Conservation (phyloP, 495 filamentous ascomycete species). For the Penicillium dipodomyicola region DNA sequence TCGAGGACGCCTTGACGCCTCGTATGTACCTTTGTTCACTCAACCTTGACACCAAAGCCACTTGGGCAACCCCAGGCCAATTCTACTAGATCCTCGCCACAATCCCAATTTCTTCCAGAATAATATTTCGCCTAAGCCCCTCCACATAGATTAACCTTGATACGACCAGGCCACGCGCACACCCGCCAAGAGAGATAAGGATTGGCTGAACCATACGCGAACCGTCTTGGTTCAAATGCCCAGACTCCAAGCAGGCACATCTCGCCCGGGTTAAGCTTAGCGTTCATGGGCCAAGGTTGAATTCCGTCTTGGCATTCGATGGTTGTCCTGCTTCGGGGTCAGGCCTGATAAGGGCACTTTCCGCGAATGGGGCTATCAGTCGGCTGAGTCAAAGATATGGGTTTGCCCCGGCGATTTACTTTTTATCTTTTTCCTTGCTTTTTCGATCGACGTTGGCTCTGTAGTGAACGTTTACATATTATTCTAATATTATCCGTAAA, state of each 20-base stretch:
- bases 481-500: background rate
- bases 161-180: background rate
- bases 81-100: background rate
- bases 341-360: background rate
- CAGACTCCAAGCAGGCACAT: background rate
- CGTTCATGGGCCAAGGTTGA: background rate
- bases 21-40: background rate
- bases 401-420: background rate
- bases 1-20: background rate
- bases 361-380: background rate
- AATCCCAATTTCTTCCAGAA: background rate
- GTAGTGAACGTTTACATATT: background rate
- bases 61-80: background rate
- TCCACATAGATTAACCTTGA: background rate
- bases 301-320: constrained; percentile 2
- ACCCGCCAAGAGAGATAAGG: constrained; percentile 7
- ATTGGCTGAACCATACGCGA: background rate
- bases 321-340: background rate
- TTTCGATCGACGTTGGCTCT: background rate
- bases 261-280: background rate
- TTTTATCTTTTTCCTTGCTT: background rate
- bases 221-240: background rate
- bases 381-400: constrained; percentile 8
- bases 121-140: background rate
- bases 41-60: background rate